phyloP scores from a whole-genome alignment of 1,139 yeast genomes.

The Saccharomyces hybrid region DNA sequence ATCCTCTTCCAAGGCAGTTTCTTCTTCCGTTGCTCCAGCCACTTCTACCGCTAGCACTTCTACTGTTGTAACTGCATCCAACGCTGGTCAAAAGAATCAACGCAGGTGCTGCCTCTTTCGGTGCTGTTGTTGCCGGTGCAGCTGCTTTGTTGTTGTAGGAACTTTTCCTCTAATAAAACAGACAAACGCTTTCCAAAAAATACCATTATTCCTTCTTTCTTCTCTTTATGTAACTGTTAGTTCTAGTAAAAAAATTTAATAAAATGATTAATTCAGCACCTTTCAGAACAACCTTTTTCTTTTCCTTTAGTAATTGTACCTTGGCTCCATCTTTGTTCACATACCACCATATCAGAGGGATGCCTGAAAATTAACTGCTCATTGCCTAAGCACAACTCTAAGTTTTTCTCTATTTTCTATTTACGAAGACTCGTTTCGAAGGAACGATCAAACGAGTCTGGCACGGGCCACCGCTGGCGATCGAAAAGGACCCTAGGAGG shows the following conservation, averaged over 20 bases:
- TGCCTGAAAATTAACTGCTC: neutral
- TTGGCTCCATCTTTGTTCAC: too few relatives aligned
- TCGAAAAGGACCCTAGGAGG: neutral
- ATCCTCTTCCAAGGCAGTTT: neutral
- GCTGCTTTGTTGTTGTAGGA: slow-evolving; percentile 6
- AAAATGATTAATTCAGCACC: neutral
- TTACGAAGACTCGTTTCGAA: neutral
- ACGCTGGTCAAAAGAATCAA: slow-evolving; percentile 4
- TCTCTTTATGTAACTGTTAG: neutral
- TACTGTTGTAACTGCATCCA: neutral
- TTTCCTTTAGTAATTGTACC: neutral
- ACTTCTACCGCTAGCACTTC: neutral
- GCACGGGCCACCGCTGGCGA: neutral
- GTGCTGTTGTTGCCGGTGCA: slow-evolving; percentile 7
- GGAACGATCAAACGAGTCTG: neutral
- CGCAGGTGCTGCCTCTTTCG: slow-evolving; percentile 4
- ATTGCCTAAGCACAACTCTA: neutral
- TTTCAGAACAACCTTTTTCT: neutral
- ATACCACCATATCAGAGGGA: too few relatives aligned
- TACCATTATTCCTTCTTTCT: neutral
- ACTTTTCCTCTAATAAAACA: neutral
- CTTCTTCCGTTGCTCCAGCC: neutral
- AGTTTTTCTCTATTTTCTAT: neutral
- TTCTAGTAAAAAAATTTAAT: neutral
- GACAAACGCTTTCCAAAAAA: neutral